Evolutionary conservation across 139 green algal genomes (phyloP), one percentile per base, ranked within the genome.

Genomic region (Micractinium sp.): DNA sequence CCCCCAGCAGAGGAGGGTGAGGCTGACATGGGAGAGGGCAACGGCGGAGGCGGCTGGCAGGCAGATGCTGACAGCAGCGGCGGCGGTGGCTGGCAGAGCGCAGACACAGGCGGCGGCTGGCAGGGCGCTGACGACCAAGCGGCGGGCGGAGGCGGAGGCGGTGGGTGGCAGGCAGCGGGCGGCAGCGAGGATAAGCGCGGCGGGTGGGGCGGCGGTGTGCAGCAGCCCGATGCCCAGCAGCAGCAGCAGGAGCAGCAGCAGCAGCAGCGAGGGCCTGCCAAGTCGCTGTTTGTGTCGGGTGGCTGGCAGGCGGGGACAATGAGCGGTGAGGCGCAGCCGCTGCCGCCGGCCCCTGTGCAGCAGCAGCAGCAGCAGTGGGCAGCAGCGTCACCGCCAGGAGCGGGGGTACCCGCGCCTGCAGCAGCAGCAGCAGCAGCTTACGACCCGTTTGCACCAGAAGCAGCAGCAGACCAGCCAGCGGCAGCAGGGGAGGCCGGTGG

Each of bases 291-390:
- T 81, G 67, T 87, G 38, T 87, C 83, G 29, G 83, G 38, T 36
- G 83, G 83, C 38, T 79, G 63, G 83, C 83, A 87, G 83, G 83
- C 38, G n/a, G 83, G 83, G 25, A 87, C 83, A 0, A 66, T 87
- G 66, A 39, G 22, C 12, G 81, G 22, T 76, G 66, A 35, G 23
- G 22, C 31, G 0, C 16, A 33, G 9, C 35, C 23, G 9, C 61
- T 25, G 0, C 35, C 56, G n/a, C 56, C 71, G 15, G 36, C 38
- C 27, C 83, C 60, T 2, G 18, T 29, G 82, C 66, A 87, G 82
- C 82, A 87, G 35, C 82, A 56, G 60, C 81, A 86, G n/a, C 81
- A 87, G 36, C 82, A 66, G 36, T n/a, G 38, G 61, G 53, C 81
- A 35, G 20, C 81, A 47, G 81, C 39, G 23, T 27, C 78, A 23